Conservation (phyloP, 129 eudicot species). For the Flaveria sonorensis region DNA sequence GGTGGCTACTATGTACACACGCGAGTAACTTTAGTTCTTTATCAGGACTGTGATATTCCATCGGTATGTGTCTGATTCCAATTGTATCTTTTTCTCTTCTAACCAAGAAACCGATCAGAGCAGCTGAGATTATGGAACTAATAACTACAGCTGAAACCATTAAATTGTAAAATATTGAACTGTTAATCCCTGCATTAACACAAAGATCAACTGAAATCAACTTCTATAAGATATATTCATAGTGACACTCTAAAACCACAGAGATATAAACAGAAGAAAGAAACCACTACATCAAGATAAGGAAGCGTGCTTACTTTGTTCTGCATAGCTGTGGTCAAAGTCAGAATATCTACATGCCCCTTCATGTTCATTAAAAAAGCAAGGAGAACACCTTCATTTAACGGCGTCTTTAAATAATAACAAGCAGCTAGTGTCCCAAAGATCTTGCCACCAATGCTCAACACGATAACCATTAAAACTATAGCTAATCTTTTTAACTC, state of each 20-base stretch:
- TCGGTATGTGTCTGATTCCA: slow-evolving; percentile 54
- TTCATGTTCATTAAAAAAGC: slow-evolving; percentile 79
- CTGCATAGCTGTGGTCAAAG: slow-evolving; percentile 50
- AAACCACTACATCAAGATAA: not conserved
- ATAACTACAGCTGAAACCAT: slow-evolving; percentile 58
- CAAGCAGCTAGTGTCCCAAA: slow-evolving; percentile 77
- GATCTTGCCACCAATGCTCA: slow-evolving; percentile 86
- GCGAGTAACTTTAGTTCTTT: slow-evolving; percentile 63
- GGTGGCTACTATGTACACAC: slow-evolving; percentile 72
- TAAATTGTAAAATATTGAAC: slow-evolving; percentile 51
- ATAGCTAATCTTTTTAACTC: slow-evolving; percentile 36
- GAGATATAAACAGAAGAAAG: not conserved
- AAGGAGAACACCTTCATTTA: slow-evolving; percentile 76
- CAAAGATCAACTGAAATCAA: slow-evolving; percentile 7
- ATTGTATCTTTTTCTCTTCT: slow-evolving; percentile 63
- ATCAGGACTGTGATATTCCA: slow-evolving; percentile 64
- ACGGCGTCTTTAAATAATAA: slow-evolving; percentile 59
- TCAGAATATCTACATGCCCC: slow-evolving; percentile 79
- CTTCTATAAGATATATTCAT: not conserved
- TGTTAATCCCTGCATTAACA: slow-evolving; percentile 42
- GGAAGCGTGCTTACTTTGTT: slow-evolving; percentile 45
- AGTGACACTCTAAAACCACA: not conserved
- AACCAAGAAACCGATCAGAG: slow-evolving; percentile 57
- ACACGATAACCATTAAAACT: slow-evolving; percentile 50
- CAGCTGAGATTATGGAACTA: slow-evolving; percentile 66